Percentiles rank a stretch among this genome's conserved stretches.
These are phyloP conservation scores for Saccharomycopsis sp. DNA, from an alignment of 805 yeast species.

Conservation along the genomic window DNA sequence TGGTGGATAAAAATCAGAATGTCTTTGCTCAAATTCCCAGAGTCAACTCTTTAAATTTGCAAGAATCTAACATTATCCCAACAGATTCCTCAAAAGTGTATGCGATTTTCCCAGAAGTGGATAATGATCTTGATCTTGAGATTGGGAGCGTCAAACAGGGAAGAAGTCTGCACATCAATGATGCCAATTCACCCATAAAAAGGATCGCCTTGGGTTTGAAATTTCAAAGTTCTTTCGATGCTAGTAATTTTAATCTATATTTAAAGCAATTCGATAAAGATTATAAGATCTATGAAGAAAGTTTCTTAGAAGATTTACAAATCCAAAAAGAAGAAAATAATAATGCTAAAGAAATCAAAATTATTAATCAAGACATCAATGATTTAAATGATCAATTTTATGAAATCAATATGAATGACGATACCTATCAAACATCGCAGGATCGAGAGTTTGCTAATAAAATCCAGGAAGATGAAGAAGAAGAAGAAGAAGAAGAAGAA, in stretches of 20 bases:
- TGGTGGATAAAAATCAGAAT: background rate
- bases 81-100: slow-evolving; percentile 16
- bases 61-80: slow-evolving; percentile 5
- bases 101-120: slow-evolving; percentile 13
- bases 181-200: too few species aligned
- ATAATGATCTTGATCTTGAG: background rate
- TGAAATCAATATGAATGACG: slow-evolving; percentile 7
- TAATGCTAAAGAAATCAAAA: background rate
- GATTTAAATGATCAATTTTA: slow-evolving; percentile 3
- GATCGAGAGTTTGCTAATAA: too few species aligned
- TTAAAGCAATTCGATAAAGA: slow-evolving; percentile 14
- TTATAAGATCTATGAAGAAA: slow-evolving; percentile 7
- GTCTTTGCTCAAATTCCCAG: slow-evolving; percentile 15
- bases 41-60: background rate
- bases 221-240: slow-evolving; percentile 14
- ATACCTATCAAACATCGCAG: background rate
- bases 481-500: slow-evolving; percentile 2
- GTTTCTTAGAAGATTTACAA: slow-evolving; percentile 2
- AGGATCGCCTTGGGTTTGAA: slow-evolving; percentile 15
- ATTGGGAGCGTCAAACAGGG: background rate
- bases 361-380: background rate
- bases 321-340: background rate
- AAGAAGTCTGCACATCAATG: background rate
- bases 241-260: slow-evolving; percentile 12
- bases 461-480: background rate